A percentile compares a stretch with the other conserved stretches of the same genome.
Conservation (phyloP, 257 asterid species). For the Nicotiana undulata region DNA sequence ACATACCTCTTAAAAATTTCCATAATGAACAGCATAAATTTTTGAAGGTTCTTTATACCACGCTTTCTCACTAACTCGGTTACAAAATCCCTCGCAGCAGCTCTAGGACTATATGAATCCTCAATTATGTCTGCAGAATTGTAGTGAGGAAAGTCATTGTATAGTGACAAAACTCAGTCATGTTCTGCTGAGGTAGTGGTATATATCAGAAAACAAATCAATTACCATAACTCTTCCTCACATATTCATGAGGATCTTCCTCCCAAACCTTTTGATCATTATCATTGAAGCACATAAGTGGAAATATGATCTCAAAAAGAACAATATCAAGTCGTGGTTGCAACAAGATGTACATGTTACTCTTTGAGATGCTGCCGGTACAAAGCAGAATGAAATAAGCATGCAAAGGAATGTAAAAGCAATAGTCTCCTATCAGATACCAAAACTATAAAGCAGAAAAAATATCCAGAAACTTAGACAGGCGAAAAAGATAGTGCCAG, state of each 20-base stretch:
- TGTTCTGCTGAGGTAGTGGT: neutral
- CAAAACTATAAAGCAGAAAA: too few relatives aligned
- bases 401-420: neutral
- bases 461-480: too few relatives aligned
- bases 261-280: slow-evolving; percentile 95
- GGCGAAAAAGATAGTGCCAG: too few relatives aligned
- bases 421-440: too few relatives aligned
- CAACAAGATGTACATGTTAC: slow-evolving; percentile 72
- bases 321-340: slow-evolving; percentile 78
- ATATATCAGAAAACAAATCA: neutral
- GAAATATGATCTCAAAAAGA: slow-evolving; percentile 88
- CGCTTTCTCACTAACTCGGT: slow-evolving; percentile 95
- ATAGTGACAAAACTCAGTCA: neutral
- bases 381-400: neutral
- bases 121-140: slow-evolving; percentile 72
- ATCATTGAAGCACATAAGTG: slow-evolving; percentile 96
- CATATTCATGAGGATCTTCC: slow-evolving; percentile 98
- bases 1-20: slow-evolving; percentile 78
- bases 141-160: neutral
- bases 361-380: slow-evolving; percentile 75
- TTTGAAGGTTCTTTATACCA: slow-evolving; percentile 92
- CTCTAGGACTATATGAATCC: slow-evolving; percentile 93
- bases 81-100: slow-evolving; percentile 99
- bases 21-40: slow-evolving; percentile 72
- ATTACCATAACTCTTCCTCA: slow-evolving; percentile 96